Evolutionary conservation across 495 filamentous ascomycete genomes (phyloP), one percentile per base, ranked within the genome.

Genomic region (Xylaria palmicola): DNA sequence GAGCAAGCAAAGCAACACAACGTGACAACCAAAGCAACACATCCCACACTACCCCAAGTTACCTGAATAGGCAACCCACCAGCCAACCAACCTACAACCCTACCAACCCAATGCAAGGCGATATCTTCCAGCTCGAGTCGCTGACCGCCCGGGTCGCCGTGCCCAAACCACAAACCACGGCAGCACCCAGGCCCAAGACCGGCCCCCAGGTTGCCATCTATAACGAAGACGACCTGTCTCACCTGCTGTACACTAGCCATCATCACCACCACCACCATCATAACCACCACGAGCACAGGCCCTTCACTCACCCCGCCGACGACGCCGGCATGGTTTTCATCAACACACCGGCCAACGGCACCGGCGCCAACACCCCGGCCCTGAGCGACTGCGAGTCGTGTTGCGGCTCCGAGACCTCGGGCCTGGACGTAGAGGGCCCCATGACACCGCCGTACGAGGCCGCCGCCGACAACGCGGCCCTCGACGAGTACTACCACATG

Each of bases 181-280:
- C 57, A 52, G 63, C 24, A 54, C 43, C 49, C 40, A 62, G 15
- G 10, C 55, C 68, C 0, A 20, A 40, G 27, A 44, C 5, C 3
- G 27, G 22, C 15, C 37, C 22, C 0, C 61, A 62, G n/a, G 81
- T 81, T 56, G 66, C 77, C 43, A 72, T 83, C 58, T 69, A 73
- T 15, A 76, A 81, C 32, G 62, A 66, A n/a, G 80, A 82, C 47
- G 75, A 75, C 13, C 65, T 83, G 6, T 72, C 69, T 9, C 69
- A 72, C n/a, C 50, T 72, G 30, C 67, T 72, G 34, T 72, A 68
- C 40, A 56, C 39, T 29, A 65, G 62, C 62, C 59, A 64, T 27
- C 44, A 66, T 10, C 60, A 60, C 19, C 63, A 68, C 27, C 55
- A 57, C 24, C 66, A 69, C 58, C 69, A 72, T 34, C 37, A 65